phyloP scores from a whole-genome alignment of 2,329 filamentous ascomycete genomes.

The Neofusicoccum sp. region DNA sequence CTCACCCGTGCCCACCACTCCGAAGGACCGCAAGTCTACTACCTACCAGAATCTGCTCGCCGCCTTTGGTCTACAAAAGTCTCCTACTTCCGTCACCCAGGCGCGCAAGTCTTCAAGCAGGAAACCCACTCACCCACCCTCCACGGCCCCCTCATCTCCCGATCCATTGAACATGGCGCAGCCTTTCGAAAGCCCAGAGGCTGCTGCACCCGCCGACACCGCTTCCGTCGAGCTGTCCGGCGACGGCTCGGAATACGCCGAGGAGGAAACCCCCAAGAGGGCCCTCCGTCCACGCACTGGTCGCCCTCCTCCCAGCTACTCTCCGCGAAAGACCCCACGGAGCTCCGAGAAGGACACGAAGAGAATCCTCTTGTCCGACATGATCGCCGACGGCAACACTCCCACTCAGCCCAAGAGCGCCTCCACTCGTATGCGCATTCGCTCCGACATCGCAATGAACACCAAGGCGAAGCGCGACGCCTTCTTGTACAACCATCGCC shows the following conservation, averaged over 20 bases:
- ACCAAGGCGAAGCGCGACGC: slow-evolving; percentile 46
- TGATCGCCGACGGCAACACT: slow-evolving; percentile 19
- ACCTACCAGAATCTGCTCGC: not conserved
- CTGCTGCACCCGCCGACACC: too few relatives aligned
- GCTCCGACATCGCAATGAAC: slow-evolving; percentile 41
- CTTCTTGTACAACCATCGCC: slow-evolving; percentile 46
- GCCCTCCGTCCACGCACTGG: not conserved
- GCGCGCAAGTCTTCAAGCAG: not conserved
- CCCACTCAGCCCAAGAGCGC: slow-evolving; percentile 26
- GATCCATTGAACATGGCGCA: not conserved
- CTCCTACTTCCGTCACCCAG: slow-evolving; percentile 33
- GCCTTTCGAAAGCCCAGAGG: not conserved
- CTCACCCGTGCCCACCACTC: not conserved
- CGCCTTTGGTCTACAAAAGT: slow-evolving; percentile 27
- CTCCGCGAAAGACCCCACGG: not conserved
- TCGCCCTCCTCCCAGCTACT: not conserved
- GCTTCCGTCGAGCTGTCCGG: not conserved
- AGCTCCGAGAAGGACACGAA: slow-evolving; percentile 16
- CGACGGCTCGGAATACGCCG: not conserved
- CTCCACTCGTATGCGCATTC: slow-evolving; percentile 41
- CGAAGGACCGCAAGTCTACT: not conserved
- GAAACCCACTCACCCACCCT: not conserved
- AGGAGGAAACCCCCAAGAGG: not conserved
- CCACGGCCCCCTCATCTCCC: not conserved
- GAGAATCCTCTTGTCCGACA: slow-evolving; percentile 34